Conservation (phyloP, 208 protist species). For the Lotmaria passim region DNA sequence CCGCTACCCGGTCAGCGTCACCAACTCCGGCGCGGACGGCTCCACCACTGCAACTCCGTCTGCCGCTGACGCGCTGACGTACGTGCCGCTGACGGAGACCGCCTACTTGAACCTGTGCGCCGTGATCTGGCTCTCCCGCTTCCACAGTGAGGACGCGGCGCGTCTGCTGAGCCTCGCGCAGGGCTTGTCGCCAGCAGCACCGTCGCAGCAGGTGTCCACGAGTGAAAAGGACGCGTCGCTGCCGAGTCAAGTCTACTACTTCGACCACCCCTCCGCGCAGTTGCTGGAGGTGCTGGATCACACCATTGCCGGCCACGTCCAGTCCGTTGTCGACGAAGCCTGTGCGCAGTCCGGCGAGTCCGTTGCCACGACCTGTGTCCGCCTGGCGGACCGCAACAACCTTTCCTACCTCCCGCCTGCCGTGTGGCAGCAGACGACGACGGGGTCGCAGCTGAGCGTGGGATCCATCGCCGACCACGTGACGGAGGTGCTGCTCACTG, state of each 20-base stretch:
- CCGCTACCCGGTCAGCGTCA: conserved; percentile 25
- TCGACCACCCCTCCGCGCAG: conserved; percentile 20
- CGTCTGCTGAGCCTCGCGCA: conserved; percentile 22
- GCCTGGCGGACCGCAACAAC: conserved; percentile 39
- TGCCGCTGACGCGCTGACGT: conserved; percentile 22
- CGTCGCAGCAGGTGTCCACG: too few species aligned
- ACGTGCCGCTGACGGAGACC: conserved; percentile 26
- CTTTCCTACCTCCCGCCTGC: conserved; percentile 30
- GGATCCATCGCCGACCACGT: conserved; percentile 39
- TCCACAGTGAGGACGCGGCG: conserved; percentile 19
- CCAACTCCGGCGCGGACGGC: neutral
- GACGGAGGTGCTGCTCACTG: conserved; percentile 32
- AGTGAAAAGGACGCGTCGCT: too few species aligned
- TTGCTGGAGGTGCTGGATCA: conserved; percentile 33
- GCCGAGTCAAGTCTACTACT: conserved; percentile 17
- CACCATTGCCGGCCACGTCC: conserved; percentile 31
- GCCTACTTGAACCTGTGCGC: conserved; percentile 42
- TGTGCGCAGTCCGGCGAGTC: conserved; percentile 9
- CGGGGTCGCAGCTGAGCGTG: conserved; percentile 2
- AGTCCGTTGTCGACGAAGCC: conserved; percentile 16
- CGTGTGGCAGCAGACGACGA: conserved; percentile 19
- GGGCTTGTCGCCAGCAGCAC: neutral
- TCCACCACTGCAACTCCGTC: too few species aligned
- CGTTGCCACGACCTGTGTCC: conserved; percentile 26
- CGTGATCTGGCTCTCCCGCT: conserved; percentile 42